A percentile compares a stretch with the other conserved stretches of the same genome.
Evolutionary conservation across 2,329 filamentous ascomycete genomes (phyloP).

Genomic region (Rutstroemia sp.): DNA sequence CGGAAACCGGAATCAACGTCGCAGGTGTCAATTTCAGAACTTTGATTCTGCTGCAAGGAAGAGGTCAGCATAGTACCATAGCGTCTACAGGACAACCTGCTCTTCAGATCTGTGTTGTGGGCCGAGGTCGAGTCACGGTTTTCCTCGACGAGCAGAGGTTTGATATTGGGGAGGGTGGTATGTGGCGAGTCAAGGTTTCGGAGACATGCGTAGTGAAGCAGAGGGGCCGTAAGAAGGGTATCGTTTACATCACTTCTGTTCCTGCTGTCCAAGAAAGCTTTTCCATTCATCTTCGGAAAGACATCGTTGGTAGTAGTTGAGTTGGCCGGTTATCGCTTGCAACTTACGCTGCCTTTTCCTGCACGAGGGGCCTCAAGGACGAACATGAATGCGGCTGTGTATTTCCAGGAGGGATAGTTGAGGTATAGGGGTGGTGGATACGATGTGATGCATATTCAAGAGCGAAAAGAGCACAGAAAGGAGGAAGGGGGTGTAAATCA

Average conservation of each 20-base stretch:
- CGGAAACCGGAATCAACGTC: slow-evolving; percentile 11
- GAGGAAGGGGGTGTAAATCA: too few relatives aligned
- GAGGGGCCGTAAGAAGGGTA: neutral
- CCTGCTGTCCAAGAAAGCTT: neutral
- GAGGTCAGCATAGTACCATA: neutral
- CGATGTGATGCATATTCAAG: too few relatives aligned
- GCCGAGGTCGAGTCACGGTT: slow-evolving; percentile 15
- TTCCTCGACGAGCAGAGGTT: slow-evolving; percentile 12
- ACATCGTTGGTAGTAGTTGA: neutral
- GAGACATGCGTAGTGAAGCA: slow-evolving; percentile 14
- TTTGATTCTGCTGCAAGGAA: neutral
- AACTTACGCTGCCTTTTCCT: neutral
- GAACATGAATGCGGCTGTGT: neutral
- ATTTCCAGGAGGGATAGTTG: too few relatives aligned
- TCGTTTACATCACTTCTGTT: neutral
- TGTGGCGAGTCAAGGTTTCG: slow-evolving; percentile 16
- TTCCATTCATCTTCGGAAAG: neutral
- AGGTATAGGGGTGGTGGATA: too few relatives aligned
- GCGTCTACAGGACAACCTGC: neutral
- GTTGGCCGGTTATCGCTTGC: neutral
- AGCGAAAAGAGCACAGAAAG: too few relatives aligned
- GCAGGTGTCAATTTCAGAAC: slow-evolving; percentile 13
- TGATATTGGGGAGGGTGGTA: slow-evolving; percentile 12
- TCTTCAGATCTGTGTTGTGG: slow-evolving; percentile 15
- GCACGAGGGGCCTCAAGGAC: neutral